Evolutionary conservation across 1,284 basidiomycete species (phyloP).

Genomic region (Ustilago vetiveriae): DNA sequence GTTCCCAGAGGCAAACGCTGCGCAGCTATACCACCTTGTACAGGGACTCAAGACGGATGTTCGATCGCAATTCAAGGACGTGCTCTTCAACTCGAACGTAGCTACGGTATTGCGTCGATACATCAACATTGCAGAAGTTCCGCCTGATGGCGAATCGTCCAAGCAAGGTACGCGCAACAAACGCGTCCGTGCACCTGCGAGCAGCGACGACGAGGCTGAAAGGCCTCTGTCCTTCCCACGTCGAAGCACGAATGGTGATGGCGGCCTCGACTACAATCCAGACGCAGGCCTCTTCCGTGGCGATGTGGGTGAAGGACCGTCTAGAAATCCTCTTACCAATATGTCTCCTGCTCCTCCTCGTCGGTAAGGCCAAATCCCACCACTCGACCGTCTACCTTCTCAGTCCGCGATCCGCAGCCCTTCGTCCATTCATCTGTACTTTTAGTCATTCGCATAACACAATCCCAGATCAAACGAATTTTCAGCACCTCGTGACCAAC

Average conservation of each 20-base stretch:
- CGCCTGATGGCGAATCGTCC: conserved; percentile 6
- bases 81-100: conserved; percentile 35
- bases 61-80: conserved; percentile 46
- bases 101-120: conserved; percentile 25
- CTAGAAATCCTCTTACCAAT: conserved; percentile 27
- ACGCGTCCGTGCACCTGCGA: conserved; percentile 1
- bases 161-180: conserved; percentile 7
- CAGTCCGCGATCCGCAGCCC: too few species aligned
- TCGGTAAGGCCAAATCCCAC: neutral
- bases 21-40: conserved; percentile 35
- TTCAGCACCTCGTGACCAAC: too few species aligned
- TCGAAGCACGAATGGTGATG: conserved; percentile 4
- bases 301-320: neutral
- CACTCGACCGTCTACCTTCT: neutral
- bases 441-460: neutral
- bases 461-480: neutral
- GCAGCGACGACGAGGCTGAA: conserved; percentile 23
- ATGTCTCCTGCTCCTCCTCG: conserved; percentile 11
- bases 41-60: conserved; percentile 39
- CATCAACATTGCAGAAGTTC: conserved; percentile 15
- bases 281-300: conserved; percentile 28
- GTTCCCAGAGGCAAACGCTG: conserved; percentile 24
- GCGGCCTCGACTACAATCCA: conserved; percentile 19
- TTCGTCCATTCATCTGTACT: conserved; percentile 17
- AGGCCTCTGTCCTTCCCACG: conserved; percentile 9